A percentile compares a stretch with the other conserved stretches of the same genome.
phyloP scores from a whole-genome alignment of 1,139 yeast genomes.

The Saccharomyces hybrid region DNA sequence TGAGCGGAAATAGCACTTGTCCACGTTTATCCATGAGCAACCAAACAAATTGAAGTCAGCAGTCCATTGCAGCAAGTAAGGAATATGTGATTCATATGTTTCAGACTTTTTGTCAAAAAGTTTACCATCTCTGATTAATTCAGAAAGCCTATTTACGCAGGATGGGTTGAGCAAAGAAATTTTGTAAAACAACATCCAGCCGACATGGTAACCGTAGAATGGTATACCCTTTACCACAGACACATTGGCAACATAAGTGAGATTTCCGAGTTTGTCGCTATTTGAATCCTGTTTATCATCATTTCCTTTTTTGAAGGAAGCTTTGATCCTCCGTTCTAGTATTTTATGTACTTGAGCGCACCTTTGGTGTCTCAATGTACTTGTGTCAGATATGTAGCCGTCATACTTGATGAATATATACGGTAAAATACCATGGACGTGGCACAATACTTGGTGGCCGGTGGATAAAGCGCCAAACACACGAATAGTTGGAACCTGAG shows the following conservation, averaged over 20 bases:
- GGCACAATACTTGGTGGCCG: conserved; percentile 55
- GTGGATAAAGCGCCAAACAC: conserved; percentile 60
- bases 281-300: conserved; percentile 4
- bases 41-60: conserved; percentile 81
- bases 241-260: conserved; percentile 56
- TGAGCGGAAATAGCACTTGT: conserved; percentile 30
- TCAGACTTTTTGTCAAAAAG: conserved; percentile 31
- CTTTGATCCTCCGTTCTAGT: conserved; percentile 20
- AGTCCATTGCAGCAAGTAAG: conserved; percentile 66
- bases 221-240: conserved; percentile 69
- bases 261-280: conserved; percentile 3
- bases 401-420: conserved; percentile 62
- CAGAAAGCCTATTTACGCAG: conserved; percentile 51
- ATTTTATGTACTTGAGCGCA: conserved; percentile 29
- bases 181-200: conserved; percentile 57
- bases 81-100: conserved; percentile 75
- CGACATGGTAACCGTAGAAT: conserved; percentile 75
- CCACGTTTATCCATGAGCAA: conserved; percentile 62
- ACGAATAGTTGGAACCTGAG: conserved; percentile 66
- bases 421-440: conserved; percentile 80
- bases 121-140: conserved; percentile 47
- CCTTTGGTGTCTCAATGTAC: conserved; percentile 21
- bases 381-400: conserved; percentile 32
- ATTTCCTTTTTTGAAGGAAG: conserved; percentile 7
- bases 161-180: conserved; percentile 61